phyloP scores from a whole-genome alignment of 2,329 filamentous ascomycete species.

The Decorospora gaudefroyi region DNA sequence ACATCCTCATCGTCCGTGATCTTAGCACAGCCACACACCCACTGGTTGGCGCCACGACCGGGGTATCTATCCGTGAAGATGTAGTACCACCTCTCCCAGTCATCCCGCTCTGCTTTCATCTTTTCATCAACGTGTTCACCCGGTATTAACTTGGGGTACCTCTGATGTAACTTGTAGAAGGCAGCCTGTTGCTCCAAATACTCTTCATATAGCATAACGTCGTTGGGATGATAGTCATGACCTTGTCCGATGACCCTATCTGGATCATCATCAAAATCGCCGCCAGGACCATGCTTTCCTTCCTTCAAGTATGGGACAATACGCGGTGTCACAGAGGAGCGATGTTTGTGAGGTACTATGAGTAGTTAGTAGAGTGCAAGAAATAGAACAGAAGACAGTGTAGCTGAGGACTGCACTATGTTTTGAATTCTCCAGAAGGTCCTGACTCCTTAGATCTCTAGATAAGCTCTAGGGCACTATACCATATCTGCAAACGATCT shows the following conservation, averaged over 20 bases:
- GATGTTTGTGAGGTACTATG: not conserved
- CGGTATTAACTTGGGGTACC: not conserved
- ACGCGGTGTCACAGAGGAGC: not conserved
- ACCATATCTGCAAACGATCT: no score
- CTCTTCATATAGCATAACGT: not conserved
- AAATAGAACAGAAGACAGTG: not conserved
- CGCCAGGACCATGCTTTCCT: slow-evolving; percentile 28
- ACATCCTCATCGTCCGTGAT: slow-evolving; percentile 11
- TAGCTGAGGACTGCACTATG: not conserved
- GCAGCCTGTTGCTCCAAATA: not conserved
- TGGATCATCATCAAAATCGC: slow-evolving; percentile 23
- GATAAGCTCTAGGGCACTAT: not conserved
- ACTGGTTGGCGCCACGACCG: slow-evolving; percentile 21
- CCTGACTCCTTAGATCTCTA: no score
- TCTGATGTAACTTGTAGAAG: not conserved
- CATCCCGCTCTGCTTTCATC: not conserved
- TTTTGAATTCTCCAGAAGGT: not conserved
- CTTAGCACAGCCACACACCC: slow-evolving; percentile 35
- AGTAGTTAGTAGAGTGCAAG: not conserved
- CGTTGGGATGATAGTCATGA: slow-evolving; percentile 23
- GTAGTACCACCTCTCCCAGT: slow-evolving; percentile 18
- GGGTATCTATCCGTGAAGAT: slow-evolving; percentile 26
- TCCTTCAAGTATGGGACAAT: slow-evolving; percentile 23
- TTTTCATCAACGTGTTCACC: not conserved
- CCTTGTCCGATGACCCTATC: slow-evolving; percentile 27